Evolutionary conservation across 345 rosid genomes (phyloP), one percentile per base, ranked within the genome.

Genomic region (Syzygium grande): DNA sequence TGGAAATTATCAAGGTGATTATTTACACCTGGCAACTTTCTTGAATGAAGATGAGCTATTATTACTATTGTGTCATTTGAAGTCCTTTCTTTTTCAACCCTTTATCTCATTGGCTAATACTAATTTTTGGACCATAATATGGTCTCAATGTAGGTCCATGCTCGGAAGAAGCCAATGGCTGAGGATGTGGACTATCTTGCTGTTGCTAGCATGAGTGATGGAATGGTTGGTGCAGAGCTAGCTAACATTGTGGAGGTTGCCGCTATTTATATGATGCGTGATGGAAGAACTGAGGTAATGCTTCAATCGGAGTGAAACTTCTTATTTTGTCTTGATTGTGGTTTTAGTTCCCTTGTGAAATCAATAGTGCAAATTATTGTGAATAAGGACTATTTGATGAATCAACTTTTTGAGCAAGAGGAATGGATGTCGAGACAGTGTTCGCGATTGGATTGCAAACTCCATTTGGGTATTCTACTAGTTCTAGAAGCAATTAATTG

Each of bases 181-280:
- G 96, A 94, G 85, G 98, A 97, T 96, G 94, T 97, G 87, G 99
- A 96, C 93, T 95, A 96, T 86, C 88, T 93, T 97, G 98, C 98
- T 87, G 97, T 97, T 89, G 98, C 98, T 87, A 92, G 97, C 89
- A 93, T 95, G 94, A 95, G 98, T 43, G 98, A 96, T 89, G 98
- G 98, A 88, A 97, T 97, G 99, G 99, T 97, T 92, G 99, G 99
- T 90, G 99, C 99, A 25, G 99, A 97, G 93, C 95, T 97, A 87
- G 98, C 99, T 51, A 97, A 97, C 92, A 96, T 97, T 84, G 91
- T 97, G 63, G 99, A 97, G 91, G 95, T 97, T 88, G 98, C 98
- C 30, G 99, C 98, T 78, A 94, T 96, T 29, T 93, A 95, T 90
- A 97, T 97, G 99, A 96, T 96, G 91, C 98, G 98, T 86, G 98